Conservation (phyloP, 2,329 filamentous ascomycete genomes). For the Pestalotiopsis sp. region DNA sequence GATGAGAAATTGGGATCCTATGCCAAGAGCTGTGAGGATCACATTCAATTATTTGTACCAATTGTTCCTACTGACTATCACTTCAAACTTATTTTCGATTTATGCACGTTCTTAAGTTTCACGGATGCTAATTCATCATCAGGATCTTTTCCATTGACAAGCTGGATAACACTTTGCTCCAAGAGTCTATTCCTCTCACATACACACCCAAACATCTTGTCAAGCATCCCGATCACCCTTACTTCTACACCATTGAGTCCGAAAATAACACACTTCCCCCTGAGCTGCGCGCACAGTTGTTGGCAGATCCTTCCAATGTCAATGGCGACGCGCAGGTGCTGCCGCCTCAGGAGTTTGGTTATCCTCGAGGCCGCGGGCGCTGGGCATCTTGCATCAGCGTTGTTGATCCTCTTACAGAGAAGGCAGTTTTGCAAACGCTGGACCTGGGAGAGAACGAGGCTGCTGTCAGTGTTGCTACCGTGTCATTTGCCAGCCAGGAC, state of each 20-base stretch:
- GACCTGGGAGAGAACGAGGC: conserved; percentile 90
- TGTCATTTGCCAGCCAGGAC: conserved; percentile 86
- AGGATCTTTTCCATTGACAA: conserved; percentile 92
- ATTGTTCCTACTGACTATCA: conserved; percentile 95
- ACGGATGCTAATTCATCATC: conserved; percentile 35
- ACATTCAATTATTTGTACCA: conserved; percentile 65
- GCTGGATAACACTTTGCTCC: conserved; percentile 80
- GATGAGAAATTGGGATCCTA: conserved; percentile 69
- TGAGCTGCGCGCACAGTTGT: conserved; percentile 73
- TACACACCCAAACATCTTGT: conserved; percentile 90
- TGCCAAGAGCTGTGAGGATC: conserved; percentile 58
- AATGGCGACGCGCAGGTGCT: conserved; percentile 75
- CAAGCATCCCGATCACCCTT: conserved; percentile 82
- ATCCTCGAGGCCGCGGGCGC: conserved; percentile 78
- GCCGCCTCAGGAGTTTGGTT: conserved; percentile 83
- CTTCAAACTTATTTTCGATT: conserved; percentile 19
- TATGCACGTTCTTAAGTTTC: not conserved
- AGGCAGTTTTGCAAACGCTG: conserved; percentile 74
- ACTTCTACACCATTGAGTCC: conserved; percentile 93
- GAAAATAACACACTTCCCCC: conserved; percentile 90
- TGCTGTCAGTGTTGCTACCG: conserved; percentile 81
- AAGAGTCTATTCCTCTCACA: conserved; percentile 81
- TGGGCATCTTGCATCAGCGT: conserved; percentile 97
- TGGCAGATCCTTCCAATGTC: conserved; percentile 70
- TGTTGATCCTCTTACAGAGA: conserved; percentile 79